Evolutionary conservation across 202 grass and related monocot species (phyloP), one percentile per base, ranked within the genome.

Genomic region (Panicum hallii): DNA sequence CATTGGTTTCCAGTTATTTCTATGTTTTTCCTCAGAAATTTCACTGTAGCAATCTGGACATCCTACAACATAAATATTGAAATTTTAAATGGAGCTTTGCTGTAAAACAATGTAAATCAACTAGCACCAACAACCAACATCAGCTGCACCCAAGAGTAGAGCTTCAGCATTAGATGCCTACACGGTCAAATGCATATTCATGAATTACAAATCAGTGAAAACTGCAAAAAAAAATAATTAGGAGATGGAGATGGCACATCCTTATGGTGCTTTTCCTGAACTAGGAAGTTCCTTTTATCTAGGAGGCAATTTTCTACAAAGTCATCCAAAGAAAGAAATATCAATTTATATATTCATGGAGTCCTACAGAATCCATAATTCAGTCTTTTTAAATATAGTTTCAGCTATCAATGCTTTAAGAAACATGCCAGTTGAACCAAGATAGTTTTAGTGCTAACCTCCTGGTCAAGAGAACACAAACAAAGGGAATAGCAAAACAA

Each of bases 401-500:
- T 49, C 6, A 84, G 70, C 26, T 38, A 38, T 36, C n/a, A 58
- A 42, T 50, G 67, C 71, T 72, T 55, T 80, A 79, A 83, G 30
- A 55, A 62, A 5, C 42, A 83, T 58, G 61, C 32, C 26, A 70
- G 13, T 66, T 83, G 45, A 87, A 67, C 1, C 28, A 8, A 67
- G 10, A 58, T 74, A 47, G 28, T 12, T 60, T 63, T 50, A 87
- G 60, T 30, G 64, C 17, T 53, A 61, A 63, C 72, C 32, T 75
- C 16, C 15, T 54, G 2, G 17, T 9, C 26, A 17, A 82, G 61
- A 41, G 26, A 67, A 87, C 6, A 20, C 14, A 15, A 83, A 26
- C 60, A 56, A n/a, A n/a, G 16, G 8, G 70, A 57, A 46, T 7
- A 82, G 48, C 36, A 72, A 1, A 79, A 72, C 22, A 69, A 2